Evolutionary conservation across 176 grass and related monocot genomes (phyloP).

Genomic region (Avena eriantha): DNA sequence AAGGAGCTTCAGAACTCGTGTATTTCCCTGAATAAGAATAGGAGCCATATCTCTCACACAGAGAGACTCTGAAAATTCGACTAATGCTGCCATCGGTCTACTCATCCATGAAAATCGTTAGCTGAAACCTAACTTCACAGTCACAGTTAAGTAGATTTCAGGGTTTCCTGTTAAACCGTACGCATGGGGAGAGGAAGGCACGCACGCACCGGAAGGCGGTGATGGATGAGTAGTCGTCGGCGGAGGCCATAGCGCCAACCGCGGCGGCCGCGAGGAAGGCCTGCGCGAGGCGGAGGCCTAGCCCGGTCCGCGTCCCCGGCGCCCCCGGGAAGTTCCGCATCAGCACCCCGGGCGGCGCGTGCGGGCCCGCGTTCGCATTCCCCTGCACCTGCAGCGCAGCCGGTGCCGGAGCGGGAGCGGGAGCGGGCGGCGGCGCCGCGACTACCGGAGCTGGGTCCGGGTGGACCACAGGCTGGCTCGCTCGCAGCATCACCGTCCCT

Average conservation of each 20-base stretch:
- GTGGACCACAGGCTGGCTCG: not conserved
- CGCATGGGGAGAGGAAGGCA: not conserved
- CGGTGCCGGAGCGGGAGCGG: not conserved
- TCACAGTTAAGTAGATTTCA: too few relatives aligned
- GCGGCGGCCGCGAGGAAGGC: not conserved
- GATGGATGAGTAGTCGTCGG: not conserved
- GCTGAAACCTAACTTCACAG: too few relatives aligned
- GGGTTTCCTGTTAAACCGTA: not conserved
- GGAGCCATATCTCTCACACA: too few relatives aligned
- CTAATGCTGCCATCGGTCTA: too few relatives aligned
- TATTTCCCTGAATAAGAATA: too few relatives aligned
- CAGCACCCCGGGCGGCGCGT: not conserved
- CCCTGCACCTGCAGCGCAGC: not conserved
- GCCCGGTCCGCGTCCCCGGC: not conserved
- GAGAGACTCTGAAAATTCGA: too few relatives aligned
- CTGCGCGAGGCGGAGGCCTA: not conserved
- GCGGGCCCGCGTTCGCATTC: not conserved
- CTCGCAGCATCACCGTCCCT: not conserved
- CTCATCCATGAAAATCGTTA: too few relatives aligned
- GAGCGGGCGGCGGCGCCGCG: not conserved
- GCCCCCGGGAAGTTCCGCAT: not conserved
- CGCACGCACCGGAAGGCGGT: not conserved
- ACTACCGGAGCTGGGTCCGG: not conserved
- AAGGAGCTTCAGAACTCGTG: too few relatives aligned
- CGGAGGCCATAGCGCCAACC: not conserved